Base-by-base conservation (phyloP, 768 basidiomycete genomes). In the Lenzites betulinus region DNA sequence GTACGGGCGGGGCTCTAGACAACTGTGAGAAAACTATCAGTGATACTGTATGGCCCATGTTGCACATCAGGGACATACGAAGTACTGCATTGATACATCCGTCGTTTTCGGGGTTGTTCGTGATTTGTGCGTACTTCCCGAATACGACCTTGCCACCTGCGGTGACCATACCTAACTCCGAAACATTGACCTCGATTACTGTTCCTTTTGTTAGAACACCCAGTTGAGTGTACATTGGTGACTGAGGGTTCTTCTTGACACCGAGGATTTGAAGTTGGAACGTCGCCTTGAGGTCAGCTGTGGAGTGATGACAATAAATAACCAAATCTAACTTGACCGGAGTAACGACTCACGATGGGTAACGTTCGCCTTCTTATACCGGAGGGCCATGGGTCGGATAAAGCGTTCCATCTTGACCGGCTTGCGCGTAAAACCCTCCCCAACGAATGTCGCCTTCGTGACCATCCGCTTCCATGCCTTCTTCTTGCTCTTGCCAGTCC, bases 381-480 rank as follows among this genome's bases (percentile, higher is more conserved):
- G 88, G 67, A 99, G 77, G 38, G 95, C 97, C 93, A 97, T 97
- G 4, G 97, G 97, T 62, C 97, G 82, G 59, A 99, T 88, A 74
- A 99, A 99, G 44, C 97, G 82, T 77, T 99, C 97, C 88, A 98
- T 92, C 78, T 99, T 99, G 60, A 98, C 95, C 1, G 97, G 97
- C 75, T 98, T 98, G 62, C 97, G 82, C 16, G 97, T 99, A 74
- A 98, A 99, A 18, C 93, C 90, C 73, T 98, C 95, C 5, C 96
- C 96, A 33, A 99, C 97, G 70, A 98, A 99, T 9, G 97, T 99
- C 33, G 97, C 97, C 76, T 99, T 99, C 57, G 94, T 97, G 62
- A 99, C 92, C 95, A 98, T 98, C 66, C 95, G 86, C 79, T 99
- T 99, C 97, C 97, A 99, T 18, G 91, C 83, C 76, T 98, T 99